Conservation (phyloP, 2,329 filamentous ascomycete species). For the Alternaria arborescens region DNA sequence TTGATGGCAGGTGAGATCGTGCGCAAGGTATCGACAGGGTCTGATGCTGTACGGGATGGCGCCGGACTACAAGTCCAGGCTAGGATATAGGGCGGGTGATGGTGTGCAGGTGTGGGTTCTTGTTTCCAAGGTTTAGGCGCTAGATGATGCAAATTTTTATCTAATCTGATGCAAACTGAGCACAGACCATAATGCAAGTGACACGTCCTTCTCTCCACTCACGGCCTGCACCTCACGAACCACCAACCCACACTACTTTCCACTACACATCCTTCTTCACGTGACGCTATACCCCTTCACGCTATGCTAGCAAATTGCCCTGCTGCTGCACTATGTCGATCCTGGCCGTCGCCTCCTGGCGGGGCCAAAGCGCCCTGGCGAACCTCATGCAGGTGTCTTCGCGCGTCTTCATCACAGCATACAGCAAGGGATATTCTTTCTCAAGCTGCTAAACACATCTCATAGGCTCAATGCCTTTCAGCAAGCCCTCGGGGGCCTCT, state of each 20-base stretch:
- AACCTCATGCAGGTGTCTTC: constrained; percentile 25
- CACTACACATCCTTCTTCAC: constrained; percentile 25
- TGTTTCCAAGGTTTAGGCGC: constrained; percentile 7
- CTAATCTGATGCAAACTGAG: constrained; percentile 36
- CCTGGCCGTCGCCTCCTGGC: constrained; percentile 34
- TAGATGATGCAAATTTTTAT: constrained; percentile 41
- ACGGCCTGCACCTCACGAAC: constrained; percentile 18
- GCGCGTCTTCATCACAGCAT: constrained; percentile 31
- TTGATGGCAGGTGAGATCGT: constrained; percentile 46
- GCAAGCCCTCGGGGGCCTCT: constrained; percentile 37
- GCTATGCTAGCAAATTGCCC: constrained; percentile 14
- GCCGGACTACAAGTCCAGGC: constrained; percentile 38
- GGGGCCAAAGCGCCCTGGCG: constrained; percentile 29
- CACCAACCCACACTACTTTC: constrained; percentile 16
- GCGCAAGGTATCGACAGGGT: constrained; percentile 28
- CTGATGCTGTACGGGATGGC: constrained; percentile 23
- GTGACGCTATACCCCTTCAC: constrained; percentile 28
- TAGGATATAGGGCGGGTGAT: constrained; percentile 34
- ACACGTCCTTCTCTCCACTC: constrained; percentile 9
- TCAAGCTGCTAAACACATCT: constrained; percentile 18
- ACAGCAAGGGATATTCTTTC: constrained; percentile 23
- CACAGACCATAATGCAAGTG: constrained; percentile 18
- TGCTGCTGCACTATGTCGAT: constrained; percentile 32
- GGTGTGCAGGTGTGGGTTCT: constrained; percentile 10
- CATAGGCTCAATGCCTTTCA: constrained; percentile 38